Percentiles rank a stretch among this genome's conserved stretches.
Evolutionary conservation across 2,329 filamentous ascomycete species (phyloP).

Genomic region (Colletotrichum sp.): DNA sequence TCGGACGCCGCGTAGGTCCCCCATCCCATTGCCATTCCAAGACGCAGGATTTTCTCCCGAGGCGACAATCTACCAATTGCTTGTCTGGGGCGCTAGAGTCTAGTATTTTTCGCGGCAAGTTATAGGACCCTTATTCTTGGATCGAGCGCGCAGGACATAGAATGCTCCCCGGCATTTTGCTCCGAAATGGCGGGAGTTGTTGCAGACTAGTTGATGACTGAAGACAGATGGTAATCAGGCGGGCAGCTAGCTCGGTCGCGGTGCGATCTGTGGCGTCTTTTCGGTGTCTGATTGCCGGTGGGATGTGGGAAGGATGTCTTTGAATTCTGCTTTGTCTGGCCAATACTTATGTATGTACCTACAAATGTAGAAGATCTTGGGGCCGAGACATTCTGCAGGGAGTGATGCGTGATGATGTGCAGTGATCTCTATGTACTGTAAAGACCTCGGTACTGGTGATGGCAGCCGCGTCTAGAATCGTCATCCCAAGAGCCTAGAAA

Average conservation of each 20-base stretch:
- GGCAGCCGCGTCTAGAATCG: not conserved
- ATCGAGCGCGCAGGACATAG: not conserved
- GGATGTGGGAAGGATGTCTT: not conserved
- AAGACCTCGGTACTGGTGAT: not conserved
- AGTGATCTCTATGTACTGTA: not conserved
- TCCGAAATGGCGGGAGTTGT: not conserved
- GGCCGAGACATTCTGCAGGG: not conserved
- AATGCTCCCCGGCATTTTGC: not conserved
- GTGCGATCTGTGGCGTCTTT: not conserved
- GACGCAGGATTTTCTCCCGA: not conserved
- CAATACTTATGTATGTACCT: not conserved
- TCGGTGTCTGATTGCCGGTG: not conserved
- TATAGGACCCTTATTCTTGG: not conserved
- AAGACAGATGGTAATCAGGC: not conserved
- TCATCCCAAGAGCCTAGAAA: not conserved
- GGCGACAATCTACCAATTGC: not conserved
- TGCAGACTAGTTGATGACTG: not conserved
- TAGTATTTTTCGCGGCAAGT: not conserved
- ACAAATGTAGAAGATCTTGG: not conserved
- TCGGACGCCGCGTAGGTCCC: constrained; percentile 1
- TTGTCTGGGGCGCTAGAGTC: not conserved
- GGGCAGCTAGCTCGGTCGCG: not conserved
- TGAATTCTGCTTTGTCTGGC: not conserved
- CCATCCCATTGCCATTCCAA: not conserved
- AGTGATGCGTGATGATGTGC: not conserved